Evolutionary conservation across 2,329 filamentous ascomycete species (phyloP), one percentile per base, ranked within the genome.

Genomic region (Cytospora chrysosperma): DNA sequence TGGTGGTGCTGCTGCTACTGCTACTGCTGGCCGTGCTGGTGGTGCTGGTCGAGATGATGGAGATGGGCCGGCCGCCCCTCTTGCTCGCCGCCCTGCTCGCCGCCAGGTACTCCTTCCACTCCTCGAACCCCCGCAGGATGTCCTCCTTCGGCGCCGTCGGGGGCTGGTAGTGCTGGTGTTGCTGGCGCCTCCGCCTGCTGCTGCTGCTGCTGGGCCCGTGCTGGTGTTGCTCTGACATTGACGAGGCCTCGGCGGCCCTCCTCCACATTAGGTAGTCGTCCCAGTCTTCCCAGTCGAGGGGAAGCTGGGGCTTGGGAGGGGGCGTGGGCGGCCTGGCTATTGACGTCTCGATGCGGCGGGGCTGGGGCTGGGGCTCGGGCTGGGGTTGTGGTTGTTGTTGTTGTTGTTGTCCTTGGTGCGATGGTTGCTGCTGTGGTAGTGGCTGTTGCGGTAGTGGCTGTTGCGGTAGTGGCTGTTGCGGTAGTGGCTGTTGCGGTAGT

Each of bases 261-360:
- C 56, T 61, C 49, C 59, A 59, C 4, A 60, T 53, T 32, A 65
- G 54, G 57, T 63, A 65, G 61, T 59, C 53, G 9, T 65, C 64
- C 64, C 64, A 65, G 61, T 65, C 64, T 28, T 57, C 34, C 47
- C 57, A 65, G 4, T 59, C 61, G 47, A 40, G 24, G 9, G 64
- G 64, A 8, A 61, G 58, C 13, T 57, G 47, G 15, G 64, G 61
- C 9, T 65, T 63, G 21, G 64, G 64, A 43, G 64, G 61, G 15
- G 64, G 64, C 24, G 64, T 65, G 56, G 64, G 64, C 1, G 64
- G 56, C 28, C 60, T 50, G 27, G 60, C 56, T 30, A 43, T 56
- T 37, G 56, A 10, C 30, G 32, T 7, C 37, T 56, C n/a, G 28
- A 27, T n/a, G 12, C 26, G 40, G 27, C 13, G 40, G 8, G 19